Evolutionary conservation across 306 rosid genomes (phyloP), one percentile per base, ranked within the genome.

Genomic region (Cicer yamashitae): DNA sequence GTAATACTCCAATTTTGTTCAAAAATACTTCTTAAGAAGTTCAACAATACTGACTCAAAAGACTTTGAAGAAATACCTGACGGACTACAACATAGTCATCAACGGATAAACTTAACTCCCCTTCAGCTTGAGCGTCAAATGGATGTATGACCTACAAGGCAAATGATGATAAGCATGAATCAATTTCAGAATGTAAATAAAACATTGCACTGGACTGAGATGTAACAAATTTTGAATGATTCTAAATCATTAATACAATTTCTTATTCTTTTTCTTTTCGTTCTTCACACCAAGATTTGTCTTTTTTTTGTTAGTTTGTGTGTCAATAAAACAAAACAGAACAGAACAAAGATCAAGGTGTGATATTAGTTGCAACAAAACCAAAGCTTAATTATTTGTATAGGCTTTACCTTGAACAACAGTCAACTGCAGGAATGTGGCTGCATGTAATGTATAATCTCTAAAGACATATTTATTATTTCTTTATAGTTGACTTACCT

Each of bases 91-190:
- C 93, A 73, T 75, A 88, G 79, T 91, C 97, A 78, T 88, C 96
- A 45, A 94, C 48, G 3, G 97, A 83, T 54, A 94, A 84, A 80
- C 80, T 91, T 65, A 94, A 82, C 78, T 94, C 98, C 40, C 96
- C 97, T 3, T 85, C 94, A 76, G 91, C 92, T 82, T 89, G 89
- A 82, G 94, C 97, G 72, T 94, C 98, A 86, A 94, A 94, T 41
- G 91, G 88, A 78, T 94, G 98, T 59, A 94, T 73, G 48, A 85
- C 96, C 98, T 94, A 79, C 18, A 83, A 76, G 76, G 74, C 38
- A 76, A 66, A 75, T 64, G 22, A 71, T 46, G 51, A 56, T 17
- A 14, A 59, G 58, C 66, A 61, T 58, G 60, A 78, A 63, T 74
- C 77, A 74, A 64, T 67, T 34, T 3, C 41, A 65, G 54, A 68